phyloP scores from a whole-genome alignment of 2,329 filamentous ascomycete genomes.

The Pestalotiopsis sp. region DNA sequence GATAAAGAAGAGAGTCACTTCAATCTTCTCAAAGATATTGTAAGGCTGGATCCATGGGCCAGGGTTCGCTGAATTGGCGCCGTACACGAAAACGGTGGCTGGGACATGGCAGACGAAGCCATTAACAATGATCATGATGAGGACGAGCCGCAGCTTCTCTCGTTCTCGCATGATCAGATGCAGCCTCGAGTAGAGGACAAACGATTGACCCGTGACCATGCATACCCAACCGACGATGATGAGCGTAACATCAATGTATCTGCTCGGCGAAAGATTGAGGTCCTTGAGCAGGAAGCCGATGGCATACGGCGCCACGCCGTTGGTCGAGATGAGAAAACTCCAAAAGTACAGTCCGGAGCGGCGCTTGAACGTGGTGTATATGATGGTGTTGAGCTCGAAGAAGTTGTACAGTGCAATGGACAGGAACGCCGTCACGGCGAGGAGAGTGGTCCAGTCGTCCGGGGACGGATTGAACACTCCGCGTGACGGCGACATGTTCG shows the following conservation, averaged over 20 bases:
- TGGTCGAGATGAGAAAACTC: conserved; percentile 29
- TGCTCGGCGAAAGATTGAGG: conserved; percentile 28
- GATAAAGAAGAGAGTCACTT: conserved; percentile 51
- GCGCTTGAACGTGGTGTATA: conserved; percentile 35
- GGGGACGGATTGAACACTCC: not conserved
- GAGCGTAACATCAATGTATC: not conserved
- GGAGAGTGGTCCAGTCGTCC: not conserved
- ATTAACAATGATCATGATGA: conserved; percentile 55
- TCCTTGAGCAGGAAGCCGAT: conserved; percentile 35
- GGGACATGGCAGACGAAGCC: conserved; percentile 49
- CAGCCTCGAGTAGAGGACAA: conserved; percentile 60
- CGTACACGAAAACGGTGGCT: conserved; percentile 53
- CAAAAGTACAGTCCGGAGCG: conserved; percentile 36
- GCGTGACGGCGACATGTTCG: conserved; percentile 4
- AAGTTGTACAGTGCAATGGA: conserved; percentile 11
- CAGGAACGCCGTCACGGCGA: conserved; percentile 6
- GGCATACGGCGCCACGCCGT: conserved; percentile 32
- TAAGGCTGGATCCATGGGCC: conserved; percentile 24
- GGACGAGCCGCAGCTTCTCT: conserved; percentile 44
- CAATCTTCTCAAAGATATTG: conserved; percentile 47
- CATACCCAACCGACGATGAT: conserved; percentile 46
- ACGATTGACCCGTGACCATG: conserved; percentile 57
- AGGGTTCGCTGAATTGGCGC: conserved; percentile 30
- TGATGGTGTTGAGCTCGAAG: conserved; percentile 39
- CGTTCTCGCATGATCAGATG: conserved; percentile 53